Evolutionary conservation across 805 yeast species (phyloP), one percentile per base, ranked within the genome.

Genomic region (Sungouiozyma ichnusensis): DNA sequence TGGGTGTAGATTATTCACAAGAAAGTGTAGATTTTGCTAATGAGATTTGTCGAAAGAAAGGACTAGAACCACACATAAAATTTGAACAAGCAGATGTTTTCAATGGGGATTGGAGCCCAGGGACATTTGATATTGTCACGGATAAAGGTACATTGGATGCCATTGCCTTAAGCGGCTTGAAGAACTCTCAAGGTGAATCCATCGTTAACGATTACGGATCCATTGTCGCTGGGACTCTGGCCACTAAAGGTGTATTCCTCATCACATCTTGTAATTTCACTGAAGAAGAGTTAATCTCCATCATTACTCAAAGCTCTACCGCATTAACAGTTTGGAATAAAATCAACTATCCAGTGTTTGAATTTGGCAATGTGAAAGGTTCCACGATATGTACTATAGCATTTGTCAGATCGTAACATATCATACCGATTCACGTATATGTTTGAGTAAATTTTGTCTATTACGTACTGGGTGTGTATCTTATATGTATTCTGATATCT

Each of bases 111-210:
- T 71, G 71, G 67, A 55, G 33, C 27, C 57, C 58, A 2, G 68
- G 63, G 3, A 54, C 65, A 17, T 87, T 75, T 62, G 95, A 88
- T 55, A 60, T 92, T 7, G 74, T 90, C 1, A 65, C 87, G 15
- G 99, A 92, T 63, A 92, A 92, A 60, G 99, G 99, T 7, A 92
- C 99, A 0, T 65, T 92, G 17, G 99, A 92, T 64, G 99, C 99
- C 4, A 90, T 92, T 47, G 97, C 96, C 0, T 69, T 92, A 36
- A 85, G 85, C 58, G 81, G 81, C 17, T 50, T 66, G 2, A 70
- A 62, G 16, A 74, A 73, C 44, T 71, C 63, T 7, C 70, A 63
- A 7, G 69, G 67, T 6, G 65, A 67, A 44, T 69, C 73, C 15
- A 72, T 76, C 2, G 65, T 73, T 44, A 77, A 80, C 20, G 65